Base-by-base conservation (phyloP, 1,284 basidiomycete species). In the Cutaneotrichosporon dermatis region DNA sequence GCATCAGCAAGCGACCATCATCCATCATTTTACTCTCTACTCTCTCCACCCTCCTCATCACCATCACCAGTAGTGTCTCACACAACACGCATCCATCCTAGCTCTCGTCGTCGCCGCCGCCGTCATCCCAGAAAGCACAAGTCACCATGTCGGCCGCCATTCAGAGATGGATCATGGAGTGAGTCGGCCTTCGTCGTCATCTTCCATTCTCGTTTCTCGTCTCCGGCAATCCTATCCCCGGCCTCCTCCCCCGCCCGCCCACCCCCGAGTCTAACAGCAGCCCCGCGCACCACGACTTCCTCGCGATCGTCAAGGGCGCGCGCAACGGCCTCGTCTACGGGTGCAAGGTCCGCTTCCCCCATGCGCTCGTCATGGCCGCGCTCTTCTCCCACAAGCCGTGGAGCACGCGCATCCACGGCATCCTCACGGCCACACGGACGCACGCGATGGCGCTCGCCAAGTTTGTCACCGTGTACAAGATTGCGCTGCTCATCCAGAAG, bases 301-400 rank as follows among this genome's bases (percentile, higher is more conserved):
- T 99, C 50, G 87, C 90, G 25, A 87, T 99, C 69, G 77, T 98
- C 72, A 99, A 99, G 79, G 95, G 93, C 49, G 91, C 92, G 37
- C 85, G 95, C 37, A 98, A 97, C 79, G 95, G 95, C 9, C 83
- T 96, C 60, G 92, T 98, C 6, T 85, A 84, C 65, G 83, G 83
- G 52, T 88, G 89, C 71, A 97, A 98, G 82, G 90, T 98, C 68
- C 83, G 81, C 49, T 96, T 96, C 74, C 96, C 96, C n/a, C 96
- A 99, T 83, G 95, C 96, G 2, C 81, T 99, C 34, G 88, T 99
- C 58, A 99, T 99, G 95, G 89, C 92, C n/a, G 85, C 97, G 62
- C 82, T 99, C 35, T 99, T 99, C 72, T 88, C 89, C 36, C 85
- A 88, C 61, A 90, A 89, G 81, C 85, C 90, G 88, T 71, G 65